Conservation (phyloP, 176 grass and related monocot species). For the bread wheat (Triticum aestivum) region DNA sequence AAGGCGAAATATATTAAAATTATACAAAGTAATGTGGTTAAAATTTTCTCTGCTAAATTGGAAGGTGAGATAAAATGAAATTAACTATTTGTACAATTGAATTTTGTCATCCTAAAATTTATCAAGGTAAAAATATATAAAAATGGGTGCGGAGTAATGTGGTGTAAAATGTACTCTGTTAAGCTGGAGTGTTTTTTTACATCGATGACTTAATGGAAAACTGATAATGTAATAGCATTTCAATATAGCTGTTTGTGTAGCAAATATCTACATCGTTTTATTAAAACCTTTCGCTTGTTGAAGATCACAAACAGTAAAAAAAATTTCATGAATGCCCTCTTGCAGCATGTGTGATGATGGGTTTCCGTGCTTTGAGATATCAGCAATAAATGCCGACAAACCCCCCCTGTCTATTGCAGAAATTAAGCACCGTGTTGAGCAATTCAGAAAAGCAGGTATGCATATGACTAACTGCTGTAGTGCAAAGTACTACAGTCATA, state of each 20-base stretch:
- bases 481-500: background rate
- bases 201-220: background rate
- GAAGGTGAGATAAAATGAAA: constrained; percentile 10
- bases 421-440: constrained; percentile 78
- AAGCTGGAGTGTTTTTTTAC: constrained; percentile 1
- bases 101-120: constrained; percentile 18
- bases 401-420: constrained; percentile 73
- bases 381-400: constrained; percentile 93
- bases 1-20: constrained; percentile 13
- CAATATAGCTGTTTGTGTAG: background rate
- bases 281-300: background rate
- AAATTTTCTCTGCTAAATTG: background rate
- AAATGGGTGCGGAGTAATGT: background rate
- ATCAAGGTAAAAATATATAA: constrained; percentile 14
- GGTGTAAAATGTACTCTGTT: background rate
- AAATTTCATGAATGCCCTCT: background rate
- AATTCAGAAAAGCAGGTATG: constrained; percentile 85
- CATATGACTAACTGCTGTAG: constrained; percentile 30
- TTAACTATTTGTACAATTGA: background rate
- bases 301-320: constrained; percentile 9
- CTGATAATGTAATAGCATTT: background rate
- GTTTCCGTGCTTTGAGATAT: constrained; percentile 90
- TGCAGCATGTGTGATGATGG: constrained; percentile 82
- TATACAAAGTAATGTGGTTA: background rate
- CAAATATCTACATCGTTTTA: background rate